Percentiles rank a stretch among this genome's conserved stretches.
phyloP scores from a whole-genome alignment of 1,284 basidiomycete genomes.

The Sutorius eximius region DNA sequence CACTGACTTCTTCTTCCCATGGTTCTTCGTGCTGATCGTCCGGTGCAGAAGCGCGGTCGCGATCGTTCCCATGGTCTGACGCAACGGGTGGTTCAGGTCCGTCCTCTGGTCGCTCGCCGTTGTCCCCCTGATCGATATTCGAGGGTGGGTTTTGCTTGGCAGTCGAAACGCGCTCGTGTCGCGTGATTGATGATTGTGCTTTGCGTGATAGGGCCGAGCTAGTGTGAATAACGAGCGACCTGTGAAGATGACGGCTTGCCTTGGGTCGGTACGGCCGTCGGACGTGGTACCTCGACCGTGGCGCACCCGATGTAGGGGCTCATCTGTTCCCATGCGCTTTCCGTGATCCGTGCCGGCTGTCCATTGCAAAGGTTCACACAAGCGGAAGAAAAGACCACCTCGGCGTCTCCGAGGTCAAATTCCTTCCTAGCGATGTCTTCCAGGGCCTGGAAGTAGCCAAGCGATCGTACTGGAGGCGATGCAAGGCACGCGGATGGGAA shows the following conservation, averaged over 20 bases:
- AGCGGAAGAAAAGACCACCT: slow-evolving; percentile 18
- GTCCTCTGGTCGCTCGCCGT: background rate
- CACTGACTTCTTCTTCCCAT: slow-evolving; percentile 5
- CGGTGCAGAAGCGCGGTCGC: background rate
- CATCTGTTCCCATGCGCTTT: slow-evolving; percentile 18
- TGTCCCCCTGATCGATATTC: background rate
- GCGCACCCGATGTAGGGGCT: slow-evolving; percentile 26
- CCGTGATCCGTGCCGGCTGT: slow-evolving; percentile 24
- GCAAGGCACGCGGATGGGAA: background rate
- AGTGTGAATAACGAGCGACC: background rate
- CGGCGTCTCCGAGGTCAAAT: slow-evolving; percentile 20
- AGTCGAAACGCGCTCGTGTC: background rate
- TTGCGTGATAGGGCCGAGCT: background rate
- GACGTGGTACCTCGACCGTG: slow-evolving; percentile 9
- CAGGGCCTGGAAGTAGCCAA: slow-evolving; percentile 9
- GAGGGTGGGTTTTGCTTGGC: background rate
- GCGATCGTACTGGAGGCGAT: background rate
- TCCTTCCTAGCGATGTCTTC: slow-evolving; percentile 21
- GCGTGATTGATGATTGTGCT: background rate
- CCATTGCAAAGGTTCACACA: slow-evolving; percentile 25
- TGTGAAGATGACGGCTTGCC: background rate
- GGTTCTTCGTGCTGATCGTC: background rate
- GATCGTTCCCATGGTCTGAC: slow-evolving; percentile 7
- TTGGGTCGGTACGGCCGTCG: background rate
- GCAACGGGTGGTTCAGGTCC: background rate